Percentiles rank a stretch among this genome's conserved stretches.
phyloP scores from a whole-genome alignment of 169 alveolate species.

The Perkinsus chesapeaki region DNA sequence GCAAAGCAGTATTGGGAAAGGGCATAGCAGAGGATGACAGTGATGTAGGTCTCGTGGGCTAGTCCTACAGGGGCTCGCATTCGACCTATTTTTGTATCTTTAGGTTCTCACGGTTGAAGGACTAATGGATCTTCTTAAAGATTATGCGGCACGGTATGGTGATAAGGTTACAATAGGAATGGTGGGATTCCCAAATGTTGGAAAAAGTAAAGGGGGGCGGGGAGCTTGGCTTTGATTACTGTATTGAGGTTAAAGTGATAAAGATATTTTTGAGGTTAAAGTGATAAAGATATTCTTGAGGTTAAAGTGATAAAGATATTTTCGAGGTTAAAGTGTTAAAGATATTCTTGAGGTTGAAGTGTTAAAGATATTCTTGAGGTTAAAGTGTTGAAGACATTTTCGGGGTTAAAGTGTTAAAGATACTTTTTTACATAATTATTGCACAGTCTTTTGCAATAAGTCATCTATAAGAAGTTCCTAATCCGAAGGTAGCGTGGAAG shows the following conservation, averaged over 20 bases:
- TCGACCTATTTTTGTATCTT: background rate
- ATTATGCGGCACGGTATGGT: background rate
- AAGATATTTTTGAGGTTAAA: no score
- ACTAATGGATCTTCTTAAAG: background rate
- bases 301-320: no score
- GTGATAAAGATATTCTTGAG: no score
- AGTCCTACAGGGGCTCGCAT: background rate
- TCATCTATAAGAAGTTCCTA: no score
- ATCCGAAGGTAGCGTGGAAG: no score
- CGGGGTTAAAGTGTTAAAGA: no score
- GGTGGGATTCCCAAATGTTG: slow-evolving; percentile 98
- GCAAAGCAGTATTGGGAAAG: background rate
- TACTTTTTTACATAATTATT: no score
- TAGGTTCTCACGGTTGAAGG: background rate
- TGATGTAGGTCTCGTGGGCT: background rate
- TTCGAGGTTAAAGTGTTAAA: no score
- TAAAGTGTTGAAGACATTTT: no score
- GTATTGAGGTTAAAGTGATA: background rate
- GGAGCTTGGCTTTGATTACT: background rate
- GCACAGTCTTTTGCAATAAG: no score
- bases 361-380: no score
- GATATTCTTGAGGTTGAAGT: no score
- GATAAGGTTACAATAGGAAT: slow-evolving; percentile 74
- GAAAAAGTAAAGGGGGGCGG: slow-evolving; percentile 84
- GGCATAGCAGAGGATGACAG: background rate